Evolutionary conservation across 2,329 filamentous ascomycete species (phyloP), one percentile per base, ranked within the genome.

Genomic region (Paramyrothecium sp.): DNA sequence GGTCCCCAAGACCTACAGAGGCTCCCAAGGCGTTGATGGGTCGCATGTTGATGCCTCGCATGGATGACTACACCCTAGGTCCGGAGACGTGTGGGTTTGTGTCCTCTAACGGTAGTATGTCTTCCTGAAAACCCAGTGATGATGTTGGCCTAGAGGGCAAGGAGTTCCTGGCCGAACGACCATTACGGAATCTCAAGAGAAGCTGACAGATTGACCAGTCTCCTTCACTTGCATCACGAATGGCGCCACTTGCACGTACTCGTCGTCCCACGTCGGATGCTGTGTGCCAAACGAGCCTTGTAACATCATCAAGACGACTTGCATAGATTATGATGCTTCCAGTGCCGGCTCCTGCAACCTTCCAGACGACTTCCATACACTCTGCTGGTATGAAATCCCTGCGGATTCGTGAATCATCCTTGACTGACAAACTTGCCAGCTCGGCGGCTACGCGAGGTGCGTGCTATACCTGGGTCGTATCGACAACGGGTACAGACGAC

Each of bases 21-120:
- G 66, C 64, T 0, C 72, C 71, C 2, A 64, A 58, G 33, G 59
- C 67, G 12, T 55, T 68, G 22, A 51, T 68, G 51, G 72, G 65
- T 2, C 61, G 69, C 3, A 71, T 73, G 65, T 50, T 72, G 21
- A 26, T 68, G 55, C 59, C 59, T 4, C 69, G 71, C 17, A 56
- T 66, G 8, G 62, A 69, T 3, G 71, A 63, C 1, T 72, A 67
- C 44, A 70, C 63, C 2, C 54, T 72, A 21, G 61, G 57, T 2
- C 54, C 64, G 3, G 61, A 61, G 33, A 73, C 71, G 1, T 74
- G 72, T 51, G 72, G 71, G 10, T 74, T 65, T 53, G 61, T 69
- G 17, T 53, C 51, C 8, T 55, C 54, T 19, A 58, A 62, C 41
- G 66, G 65, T 58, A 67, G 72, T 74, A 57, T 68, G 72, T 68